Base-by-base conservation (phyloP, 2,329 filamentous ascomycete species). In the Septoria petroselini region DNA sequence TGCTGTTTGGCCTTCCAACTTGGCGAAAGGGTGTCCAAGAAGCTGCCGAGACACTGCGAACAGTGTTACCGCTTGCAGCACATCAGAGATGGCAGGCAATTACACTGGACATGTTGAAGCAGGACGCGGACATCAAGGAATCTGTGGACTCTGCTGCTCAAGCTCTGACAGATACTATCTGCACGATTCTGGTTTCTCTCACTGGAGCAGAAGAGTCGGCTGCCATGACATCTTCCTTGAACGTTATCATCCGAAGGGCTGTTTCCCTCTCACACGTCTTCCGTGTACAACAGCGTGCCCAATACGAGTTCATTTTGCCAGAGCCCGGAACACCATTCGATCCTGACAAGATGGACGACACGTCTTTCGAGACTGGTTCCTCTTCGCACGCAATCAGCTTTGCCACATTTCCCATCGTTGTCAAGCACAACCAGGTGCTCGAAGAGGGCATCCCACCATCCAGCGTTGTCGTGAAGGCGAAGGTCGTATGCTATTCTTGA, bases 61-160 rank as follows among this genome's bases (percentile, higher is more conserved):
- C 49, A 17, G 52, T 65, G 1, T 52, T 67, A 12, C 44, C 49
- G n/a, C 48, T 58, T 38, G 76, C 80, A 54, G 71, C 76, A 23
- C 74, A 83, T 54, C 85, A 84, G 62, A 78, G 82, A 62, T 86
- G 83, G 83, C 80, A 83, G 31, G 80, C 82, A 4, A 73, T 75
- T n/a, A 86, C 83, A 1, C 73, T 85, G 33, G 73, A 78, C 19
- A 72, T 83, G 35, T 66, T 86, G 42, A 75, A 75, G 46, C 79
- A 79, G 59, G 78, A 80, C 30, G 57, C 58, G 5, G 50, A 48
- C 8, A 58, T 62, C 39, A 53, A 59, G 21, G 41, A 51, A 9
- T 52, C 55, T 6, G 48, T 59, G 1, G 56, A 62, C 1, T 57
- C 53, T 8, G 56, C 58, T 11, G 51, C 58, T 17, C 51, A 35